These are phyloP conservation scores for Penicillium sp. DNA, from an alignment of 2,329 filamentous ascomycete genomes.

Conservation along the genomic window DNA sequence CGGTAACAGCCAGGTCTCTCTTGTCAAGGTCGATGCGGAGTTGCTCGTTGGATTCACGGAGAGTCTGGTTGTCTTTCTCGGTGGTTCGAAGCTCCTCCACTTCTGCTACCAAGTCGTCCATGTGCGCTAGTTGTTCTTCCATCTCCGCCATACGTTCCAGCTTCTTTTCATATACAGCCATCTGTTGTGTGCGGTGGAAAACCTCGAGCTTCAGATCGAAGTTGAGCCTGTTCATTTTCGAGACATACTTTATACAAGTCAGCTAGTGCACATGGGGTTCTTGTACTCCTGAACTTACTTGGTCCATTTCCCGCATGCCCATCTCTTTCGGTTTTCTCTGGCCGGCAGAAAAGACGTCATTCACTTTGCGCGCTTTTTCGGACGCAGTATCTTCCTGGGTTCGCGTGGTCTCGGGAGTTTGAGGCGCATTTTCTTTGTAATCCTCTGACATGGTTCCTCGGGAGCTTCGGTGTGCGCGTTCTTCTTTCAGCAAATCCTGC, in stretches of 20 bases:
- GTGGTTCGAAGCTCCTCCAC: constrained; percentile 37
- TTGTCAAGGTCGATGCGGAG: constrained; percentile 39
- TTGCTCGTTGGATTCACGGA: constrained; percentile 40
- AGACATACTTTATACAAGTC: constrained; percentile 38
- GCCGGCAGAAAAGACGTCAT: constrained; percentile 30
- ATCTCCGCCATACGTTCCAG: constrained; percentile 36
- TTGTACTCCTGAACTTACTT: constrained; percentile 28
- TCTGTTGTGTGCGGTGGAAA: constrained; percentile 41
- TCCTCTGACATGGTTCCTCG: constrained; percentile 26
- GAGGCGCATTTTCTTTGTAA: constrained; percentile 23
- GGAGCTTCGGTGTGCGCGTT: constrained; percentile 39
- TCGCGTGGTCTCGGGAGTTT: constrained; percentile 27
- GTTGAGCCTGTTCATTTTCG: constrained; percentile 44
- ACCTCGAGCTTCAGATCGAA: constrained; percentile 46
- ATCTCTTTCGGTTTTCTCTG: constrained; percentile 40
- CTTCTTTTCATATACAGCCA: constrained; percentile 37
- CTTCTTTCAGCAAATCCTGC: constrained; percentile 43
- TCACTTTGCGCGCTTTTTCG: constrained; percentile 36
- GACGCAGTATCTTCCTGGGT: constrained; percentile 35
- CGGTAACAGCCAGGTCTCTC: constrained; percentile 42
- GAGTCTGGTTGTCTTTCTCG: constrained; percentile 36
- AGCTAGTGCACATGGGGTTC: constrained; percentile 5
- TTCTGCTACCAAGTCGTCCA: constrained; percentile 40
- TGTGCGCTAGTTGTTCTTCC: constrained; percentile 37
- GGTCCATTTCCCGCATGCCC: constrained; percentile 44